Evolutionary conservation across 2,329 filamentous ascomycete genomes (phyloP).

Genomic region (Botrytis cinerea): DNA sequence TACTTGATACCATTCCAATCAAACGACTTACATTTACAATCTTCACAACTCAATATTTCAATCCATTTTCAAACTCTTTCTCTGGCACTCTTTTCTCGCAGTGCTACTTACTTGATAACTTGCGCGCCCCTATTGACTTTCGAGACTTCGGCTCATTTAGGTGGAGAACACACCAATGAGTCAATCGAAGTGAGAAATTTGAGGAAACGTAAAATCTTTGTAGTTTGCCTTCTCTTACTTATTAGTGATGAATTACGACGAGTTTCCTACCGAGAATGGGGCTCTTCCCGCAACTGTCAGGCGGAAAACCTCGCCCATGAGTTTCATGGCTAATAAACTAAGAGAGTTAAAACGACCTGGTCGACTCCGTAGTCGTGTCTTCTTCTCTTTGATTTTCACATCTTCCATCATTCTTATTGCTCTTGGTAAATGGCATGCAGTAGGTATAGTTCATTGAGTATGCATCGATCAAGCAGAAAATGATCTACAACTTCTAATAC

Average conservation of each 20-base stretch:
- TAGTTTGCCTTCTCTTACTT: not conserved
- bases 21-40: not conserved
- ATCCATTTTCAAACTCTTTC: not conserved
- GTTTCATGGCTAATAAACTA: constrained; percentile 28
- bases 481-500: not conserved
- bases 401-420: constrained; percentile 26
- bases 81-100: not conserved
- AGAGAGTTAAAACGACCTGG: constrained; percentile 31
- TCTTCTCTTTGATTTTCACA: constrained; percentile 25
- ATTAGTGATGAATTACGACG: constrained; percentile 16
- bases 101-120: not conserved
- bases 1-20: constrained; percentile 4
- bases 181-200: not conserved
- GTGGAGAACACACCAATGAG: not conserved
- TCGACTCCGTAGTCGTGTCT: constrained; percentile 28
- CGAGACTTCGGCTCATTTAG: not conserved
- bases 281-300: not conserved
- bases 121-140: not conserved
- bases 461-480: not conserved
- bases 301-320: constrained; percentile 26
- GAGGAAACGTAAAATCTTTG: not conserved
- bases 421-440: constrained; percentile 24
- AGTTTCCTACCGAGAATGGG: not conserved
- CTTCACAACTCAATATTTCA: not conserved
- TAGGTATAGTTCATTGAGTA: not conserved